A percentile compares a stretch with the other conserved stretches of the same genome.
These are phyloP conservation scores for Solanum piurae DNA, from an alignment of 257 asterid genomes.

Conservation along the genomic window DNA sequence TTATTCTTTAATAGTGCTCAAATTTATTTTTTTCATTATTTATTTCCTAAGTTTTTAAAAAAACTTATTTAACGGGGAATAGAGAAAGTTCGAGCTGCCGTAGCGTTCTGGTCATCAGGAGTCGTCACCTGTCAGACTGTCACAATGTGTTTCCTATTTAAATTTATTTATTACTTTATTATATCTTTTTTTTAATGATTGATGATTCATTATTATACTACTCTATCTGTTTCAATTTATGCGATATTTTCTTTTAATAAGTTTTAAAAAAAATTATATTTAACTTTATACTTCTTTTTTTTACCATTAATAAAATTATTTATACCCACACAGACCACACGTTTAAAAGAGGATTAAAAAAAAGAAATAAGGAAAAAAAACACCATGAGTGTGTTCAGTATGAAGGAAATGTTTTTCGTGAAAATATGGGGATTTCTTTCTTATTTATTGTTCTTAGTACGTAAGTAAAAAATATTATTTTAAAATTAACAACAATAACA, in stretches of 20 bases:
- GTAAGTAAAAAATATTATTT: too few relatives aligned
- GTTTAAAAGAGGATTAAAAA: rapidly evolving
- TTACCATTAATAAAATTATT: background rate
- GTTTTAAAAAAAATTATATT: background rate
- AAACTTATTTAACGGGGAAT: background rate
- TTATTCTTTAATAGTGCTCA: background rate
- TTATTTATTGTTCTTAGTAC: too few relatives aligned
- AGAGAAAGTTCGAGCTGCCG: background rate
- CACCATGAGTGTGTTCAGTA: too few relatives aligned
- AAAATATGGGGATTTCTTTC: too few relatives aligned
- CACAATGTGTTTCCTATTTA: background rate
- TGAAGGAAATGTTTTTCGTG: too few relatives aligned
- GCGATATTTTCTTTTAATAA: too few relatives aligned
- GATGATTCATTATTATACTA: too few relatives aligned
- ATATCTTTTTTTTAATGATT: too few relatives aligned
- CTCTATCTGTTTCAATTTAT: too few relatives aligned
- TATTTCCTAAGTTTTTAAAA: background rate
- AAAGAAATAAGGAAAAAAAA: background rate
- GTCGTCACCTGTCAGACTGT: background rate
- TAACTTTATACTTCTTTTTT: background rate
- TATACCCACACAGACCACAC: background rate
- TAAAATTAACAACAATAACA: too few relatives aligned
- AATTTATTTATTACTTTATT: too few relatives aligned
- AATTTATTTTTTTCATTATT: background rate
- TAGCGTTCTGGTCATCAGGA: background rate